Percentiles rank a stretch among this genome's conserved stretches.
These are phyloP conservation scores for Spathaspora passalidarum DNA, from an alignment of 805 yeast genomes.

Conservation along the genomic window DNA sequence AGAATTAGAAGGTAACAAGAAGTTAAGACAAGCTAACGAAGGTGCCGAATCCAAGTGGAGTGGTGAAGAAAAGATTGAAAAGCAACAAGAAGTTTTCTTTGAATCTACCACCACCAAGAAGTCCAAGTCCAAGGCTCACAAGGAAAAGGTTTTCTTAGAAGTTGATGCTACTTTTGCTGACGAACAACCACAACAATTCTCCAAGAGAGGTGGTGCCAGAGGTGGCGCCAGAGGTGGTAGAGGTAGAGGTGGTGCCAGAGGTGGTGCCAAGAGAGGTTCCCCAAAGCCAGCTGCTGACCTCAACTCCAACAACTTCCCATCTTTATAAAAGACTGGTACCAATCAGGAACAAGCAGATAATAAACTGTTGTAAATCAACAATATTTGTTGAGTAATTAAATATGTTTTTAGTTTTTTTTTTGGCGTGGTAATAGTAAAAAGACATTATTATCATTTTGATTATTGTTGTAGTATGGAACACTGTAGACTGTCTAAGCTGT, in stretches of 20 bases:
- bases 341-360: too few species aligned
- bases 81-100: constrained; percentile 59
- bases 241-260: constrained; percentile 34
- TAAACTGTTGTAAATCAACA: too few species aligned
- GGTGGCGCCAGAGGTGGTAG: constrained; percentile 29
- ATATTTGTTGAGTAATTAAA: too few species aligned
- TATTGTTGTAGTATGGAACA: too few species aligned
- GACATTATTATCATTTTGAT: too few species aligned
- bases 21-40: constrained; percentile 52
- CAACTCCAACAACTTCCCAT: constrained; percentile 71
- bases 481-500: too few species aligned
- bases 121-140: constrained; percentile 67
- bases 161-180: constrained; percentile 72
- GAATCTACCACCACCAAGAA: constrained; percentile 65
- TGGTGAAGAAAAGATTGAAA: constrained; percentile 57
- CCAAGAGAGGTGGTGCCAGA: constrained; percentile 31
- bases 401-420: background rate
- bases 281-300: constrained; percentile 23
- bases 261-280: constrained; percentile 38
- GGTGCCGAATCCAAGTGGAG: constrained; percentile 53
- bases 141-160: constrained; percentile 78
- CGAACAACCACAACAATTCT: constrained; percentile 37
- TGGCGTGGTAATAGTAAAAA: background rate
- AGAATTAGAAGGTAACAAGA: constrained; percentile 33
- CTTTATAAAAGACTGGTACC: constrained; percentile 38